phyloP scores from a whole-genome alignment of 73 alveolate genomes.

The Tetrahymena malaccensis region DNA sequence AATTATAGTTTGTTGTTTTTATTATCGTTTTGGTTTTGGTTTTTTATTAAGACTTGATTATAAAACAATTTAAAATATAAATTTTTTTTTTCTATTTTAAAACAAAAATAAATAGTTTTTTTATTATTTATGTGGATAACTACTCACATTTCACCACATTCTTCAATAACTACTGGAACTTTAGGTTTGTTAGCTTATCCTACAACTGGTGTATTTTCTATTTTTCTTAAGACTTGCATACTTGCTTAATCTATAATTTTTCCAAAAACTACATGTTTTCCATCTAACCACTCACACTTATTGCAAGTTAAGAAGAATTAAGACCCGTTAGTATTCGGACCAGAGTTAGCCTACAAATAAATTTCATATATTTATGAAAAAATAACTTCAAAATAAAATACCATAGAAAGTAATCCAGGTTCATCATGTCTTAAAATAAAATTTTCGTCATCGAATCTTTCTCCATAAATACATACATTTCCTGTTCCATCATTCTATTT shows the following conservation, averaged over 20 bases:
- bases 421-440: conserved; percentile 28
- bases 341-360: conserved; percentile 86
- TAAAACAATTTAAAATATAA: too few relatives aligned
- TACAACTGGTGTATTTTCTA: conserved; percentile 17
- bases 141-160: conserved; percentile 40
- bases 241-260: conserved; percentile 63
- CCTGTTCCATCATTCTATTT: conserved; percentile 46
- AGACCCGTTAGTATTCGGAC: conserved; percentile 79
- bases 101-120: too few relatives aligned
- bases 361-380: not conserved
- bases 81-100: too few relatives aligned
- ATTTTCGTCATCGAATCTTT: conserved; percentile 44
- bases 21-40: too few relatives aligned
- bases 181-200: conserved; percentile 16
- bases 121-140: too few relatives aligned
- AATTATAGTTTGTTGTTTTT: too few relatives aligned
- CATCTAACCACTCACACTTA: conserved; percentile 84
- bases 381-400: not conserved
- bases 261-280: conserved; percentile 96
- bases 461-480: conserved; percentile 26
- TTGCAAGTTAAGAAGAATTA: conserved; percentile 89
- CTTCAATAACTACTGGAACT: conserved; percentile 26
- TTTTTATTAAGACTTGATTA: too few relatives aligned
- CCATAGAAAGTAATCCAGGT: conserved; percentile 48
- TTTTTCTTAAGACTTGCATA: conserved; percentile 46